Evolutionary conservation across 768 basidiomycete genomes (phyloP), one percentile per base, ranked within the genome.

Genomic region (Russula griseocarnosa): DNA sequence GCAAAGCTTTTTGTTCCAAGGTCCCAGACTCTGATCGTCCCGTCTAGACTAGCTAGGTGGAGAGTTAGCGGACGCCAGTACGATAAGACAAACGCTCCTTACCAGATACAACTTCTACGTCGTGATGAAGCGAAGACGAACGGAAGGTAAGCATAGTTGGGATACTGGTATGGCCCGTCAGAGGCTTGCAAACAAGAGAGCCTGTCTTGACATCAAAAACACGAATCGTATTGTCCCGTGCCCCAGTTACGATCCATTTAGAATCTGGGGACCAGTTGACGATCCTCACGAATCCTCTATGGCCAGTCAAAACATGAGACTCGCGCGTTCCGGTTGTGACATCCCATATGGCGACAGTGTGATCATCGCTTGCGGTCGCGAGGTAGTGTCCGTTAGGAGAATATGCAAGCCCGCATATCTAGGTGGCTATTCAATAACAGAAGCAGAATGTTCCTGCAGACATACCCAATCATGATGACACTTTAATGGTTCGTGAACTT

Each of bases 331-430:
- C 81, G 3, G 76, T 76, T 44, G 68, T 63, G 5, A 75, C 71
- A 67, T 82, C 79, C 82, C 82, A 83, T 28, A 83, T 65, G 54
- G 74, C 74, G 63, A 82, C 79, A 24, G 74, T 71, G 71, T 80
- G 79, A 70, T 83, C 82, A 30, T 81, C 70, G 30, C 79, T 79
- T 0, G 79, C 81, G 0, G 81, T 81, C 5, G 77, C 80, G 10
- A 79, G 52, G 26, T 59, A 58, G 22, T 20, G 46, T 11, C 67
- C 67, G 49, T 69, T 56, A 3, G 66, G 62, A 26, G 67, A 64
- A 42, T 69, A 69, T 4, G 62, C 58, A 20, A 69, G 2, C 1
- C 46, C 56, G 40, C 36, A 44, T 20, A 67, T 50, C 63, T 61
- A 14, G 28, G 40, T 14, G 5, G 3, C 9, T 32, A 28, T 24